These are phyloP conservation scores for Vigna radiata DNA, from an alignment of 306 rosid species.

Conservation along the genomic window DNA sequence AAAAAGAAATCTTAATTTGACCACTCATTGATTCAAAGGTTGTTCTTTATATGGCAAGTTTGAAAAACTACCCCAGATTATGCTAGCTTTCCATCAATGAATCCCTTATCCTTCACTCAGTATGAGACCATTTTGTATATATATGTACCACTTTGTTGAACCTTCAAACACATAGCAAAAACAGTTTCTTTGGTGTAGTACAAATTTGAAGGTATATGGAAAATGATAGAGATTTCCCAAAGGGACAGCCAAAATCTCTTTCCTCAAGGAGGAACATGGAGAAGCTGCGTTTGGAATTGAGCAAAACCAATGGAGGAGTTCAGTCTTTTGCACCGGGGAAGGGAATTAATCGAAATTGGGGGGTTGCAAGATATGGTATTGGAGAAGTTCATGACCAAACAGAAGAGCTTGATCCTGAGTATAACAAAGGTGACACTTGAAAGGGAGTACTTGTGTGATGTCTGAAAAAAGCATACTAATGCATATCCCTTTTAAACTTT, in stretches of 20 bases:
- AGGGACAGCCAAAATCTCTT: background rate
- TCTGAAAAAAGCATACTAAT: conserved; percentile 20
- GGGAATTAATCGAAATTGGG: background rate
- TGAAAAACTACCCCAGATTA: background rate
- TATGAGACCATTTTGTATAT: background rate
- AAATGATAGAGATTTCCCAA: background rate
- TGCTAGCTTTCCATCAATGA: background rate
- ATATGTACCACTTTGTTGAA: background rate
- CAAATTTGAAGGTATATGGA: background rate
- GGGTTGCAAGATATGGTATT: background rate
- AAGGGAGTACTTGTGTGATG: background rate
- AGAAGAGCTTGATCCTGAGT: background rate
- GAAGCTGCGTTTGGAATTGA: background rate
- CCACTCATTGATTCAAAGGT: background rate
- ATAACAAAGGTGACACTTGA: conserved; percentile 9
- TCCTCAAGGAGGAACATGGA: background rate
- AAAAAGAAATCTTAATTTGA: background rate
- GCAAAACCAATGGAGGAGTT: too few species aligned
- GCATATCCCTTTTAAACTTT: conserved; percentile 18
- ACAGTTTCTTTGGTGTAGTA: background rate
- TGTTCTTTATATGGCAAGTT: background rate
- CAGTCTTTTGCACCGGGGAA: background rate
- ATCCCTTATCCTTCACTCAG: background rate
- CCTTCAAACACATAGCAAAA: background rate
- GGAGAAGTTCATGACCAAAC: background rate